Percentiles rank a stretch among this genome's conserved stretches.
Conservation (phyloP, 2,329 filamentous ascomycete species). For the Cordyceps cateniannulata region DNA sequence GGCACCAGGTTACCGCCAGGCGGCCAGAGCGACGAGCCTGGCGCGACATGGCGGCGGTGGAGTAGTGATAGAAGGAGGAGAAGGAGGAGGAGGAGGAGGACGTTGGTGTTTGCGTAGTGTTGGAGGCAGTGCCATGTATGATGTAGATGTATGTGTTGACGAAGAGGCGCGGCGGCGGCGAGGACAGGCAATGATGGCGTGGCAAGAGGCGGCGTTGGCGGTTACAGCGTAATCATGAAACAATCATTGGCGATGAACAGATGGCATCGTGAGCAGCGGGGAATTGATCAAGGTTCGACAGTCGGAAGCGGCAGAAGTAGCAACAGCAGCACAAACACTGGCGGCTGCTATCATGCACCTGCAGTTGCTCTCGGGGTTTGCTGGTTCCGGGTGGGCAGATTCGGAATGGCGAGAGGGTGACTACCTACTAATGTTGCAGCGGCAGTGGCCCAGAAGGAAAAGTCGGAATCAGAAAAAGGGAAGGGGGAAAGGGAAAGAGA, state of each 20-base stretch:
- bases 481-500: neutral
- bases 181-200: no score
- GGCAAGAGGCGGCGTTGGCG: neutral
- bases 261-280: neutral
- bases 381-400: neutral
- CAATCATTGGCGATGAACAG: neutral
- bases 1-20: slow-evolving; percentile 7
- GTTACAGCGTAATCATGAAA: neutral
- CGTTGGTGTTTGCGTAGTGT: neutral
- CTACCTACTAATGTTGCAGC: neutral
- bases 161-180: neutral
- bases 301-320: no score
- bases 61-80: neutral
- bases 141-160: neutral
- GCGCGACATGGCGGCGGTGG: slow-evolving; percentile 1
- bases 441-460: no score
- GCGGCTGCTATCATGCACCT: neutral
- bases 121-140: neutral
- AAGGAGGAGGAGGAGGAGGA: neutral
- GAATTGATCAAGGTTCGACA: neutral
- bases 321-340: no score
- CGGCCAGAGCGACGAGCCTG: slow-evolving; percentile 8
- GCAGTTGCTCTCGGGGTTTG: neutral
- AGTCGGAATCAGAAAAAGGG: neutral
- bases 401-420: neutral